Evolutionary conservation across 2,329 filamentous ascomycete species (phyloP), one percentile per base, ranked within the genome.

Genomic region (Didymella lethalis): DNA sequence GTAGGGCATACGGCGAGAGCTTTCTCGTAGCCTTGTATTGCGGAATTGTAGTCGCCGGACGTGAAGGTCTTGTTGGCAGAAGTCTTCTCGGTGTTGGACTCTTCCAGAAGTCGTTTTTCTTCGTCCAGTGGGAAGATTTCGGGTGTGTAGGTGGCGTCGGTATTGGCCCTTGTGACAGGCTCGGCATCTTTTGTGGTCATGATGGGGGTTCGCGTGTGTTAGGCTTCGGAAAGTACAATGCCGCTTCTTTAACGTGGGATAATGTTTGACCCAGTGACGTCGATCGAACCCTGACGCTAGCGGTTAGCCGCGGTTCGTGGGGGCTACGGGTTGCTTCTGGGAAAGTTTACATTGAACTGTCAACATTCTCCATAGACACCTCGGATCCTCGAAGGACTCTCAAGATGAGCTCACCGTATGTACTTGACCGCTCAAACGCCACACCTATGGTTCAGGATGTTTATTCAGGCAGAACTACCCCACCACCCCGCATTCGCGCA

Each of bases 11-110:
- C 85, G 12, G 87, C 83, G 3, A 96, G 82, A 23, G 95, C 93
- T 65, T 90, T 86, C 70, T 93, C 89, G 79, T 98, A 98, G 61
- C 86, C 89, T 65, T 88, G 85, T 62, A 98, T 89, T 40, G 94
- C 94, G 62, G 89, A 87, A 55, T 89, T 85, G 77, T 90, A 95
- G 62, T 88, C 86, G 41, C 86, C 85, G 3, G 86, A 84, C 0
- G 84, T 82, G 78, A 97, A 98, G n/a, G 93, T 84, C 5, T 84
- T 77, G 73, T 97, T 98, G 14, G 92, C 94, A 55, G 88, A 83
- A 2, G 85, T 73, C 78, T 97, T 97, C 69, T 89, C 86, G 1
- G 83, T 75, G 67, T 90, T 88, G 3, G 92, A 92, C 77, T 94
- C 87, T 48, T 82, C 75, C 20, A 96, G 76, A 16, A 97, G 86